Evolutionary conservation across 495 filamentous ascomycete genomes (phyloP), one percentile per base, ranked within the genome.

Genomic region (Talaromyces wortmannii): DNA sequence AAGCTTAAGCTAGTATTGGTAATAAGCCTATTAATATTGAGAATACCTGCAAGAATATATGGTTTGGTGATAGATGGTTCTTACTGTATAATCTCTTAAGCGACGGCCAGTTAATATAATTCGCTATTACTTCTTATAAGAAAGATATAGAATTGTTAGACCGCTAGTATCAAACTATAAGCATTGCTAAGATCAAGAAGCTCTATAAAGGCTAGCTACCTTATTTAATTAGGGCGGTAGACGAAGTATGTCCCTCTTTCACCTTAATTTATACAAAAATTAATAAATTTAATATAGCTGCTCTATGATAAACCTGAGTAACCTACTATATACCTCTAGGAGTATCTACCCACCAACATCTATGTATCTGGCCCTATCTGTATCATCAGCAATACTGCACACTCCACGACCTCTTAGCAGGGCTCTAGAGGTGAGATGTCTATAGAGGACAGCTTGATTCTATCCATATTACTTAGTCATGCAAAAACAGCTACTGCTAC

Each of bases 321-420:
- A 12, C 18, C 23, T n/a, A 23, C 30, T 23, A 50, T 50, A 12
- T 50, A 50, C 30, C 48, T 50, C n/a, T 50, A 23, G 48, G 48
- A 50, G 4, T 23, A 43, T 43, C 40, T 4, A 43, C 40, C 40
- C 11, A 4, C 40, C 11, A 11, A 4, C 40, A 50, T 12, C 63
- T 23, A 65, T 66, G 59, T 63, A 31, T 13, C 48, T 32, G 74
- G 71, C 6, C 59, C 65, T 7, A 60, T 80, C 2, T 71, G 69
- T 29, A 53, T 84, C 31, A 72, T 77, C 3, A 79, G 79, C 0
- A 79, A 83, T 45, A 72, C 75, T 2, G 75, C 77, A 4, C 75
- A 79, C 47, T 72, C 75, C 3, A 60, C 69, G 1, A 55, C 63
- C 1, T 63, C 65, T 6, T 47, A 55, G 44, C 65, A 70, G 42